Evolutionary conservation across 2,329 filamentous ascomycete species (phyloP).

Genomic region (Didymella sp.): DNA sequence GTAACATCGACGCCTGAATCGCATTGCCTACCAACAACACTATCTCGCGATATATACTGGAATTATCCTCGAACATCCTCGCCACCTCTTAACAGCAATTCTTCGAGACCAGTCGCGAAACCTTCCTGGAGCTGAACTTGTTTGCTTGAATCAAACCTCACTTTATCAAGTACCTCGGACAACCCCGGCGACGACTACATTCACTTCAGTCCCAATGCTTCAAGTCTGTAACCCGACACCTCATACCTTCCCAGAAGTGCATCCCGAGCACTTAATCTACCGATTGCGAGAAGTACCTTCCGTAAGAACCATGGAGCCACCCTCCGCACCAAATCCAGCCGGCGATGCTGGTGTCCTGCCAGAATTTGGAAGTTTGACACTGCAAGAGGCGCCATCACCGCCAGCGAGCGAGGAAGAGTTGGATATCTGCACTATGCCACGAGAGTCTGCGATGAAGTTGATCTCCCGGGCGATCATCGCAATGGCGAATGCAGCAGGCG

Average conservation of each 20-base stretch:
- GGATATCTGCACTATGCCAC: conserved; percentile 75
- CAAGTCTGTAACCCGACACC: conserved; percentile 43
- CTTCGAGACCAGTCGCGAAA: background rate
- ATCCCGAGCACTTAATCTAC: conserved; percentile 39
- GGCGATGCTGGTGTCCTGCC: conserved; percentile 51
- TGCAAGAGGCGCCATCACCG: conserved; percentile 49
- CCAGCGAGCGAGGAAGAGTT: conserved; percentile 56
- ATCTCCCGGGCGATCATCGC: conserved; percentile 67
- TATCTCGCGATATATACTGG: background rate
- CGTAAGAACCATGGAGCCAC: conserved; percentile 39
- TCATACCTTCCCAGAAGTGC: conserved; percentile 37
- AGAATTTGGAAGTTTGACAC: conserved; percentile 40
- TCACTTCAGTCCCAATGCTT: conserved; percentile 38
- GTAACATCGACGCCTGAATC: conserved; percentile 2
- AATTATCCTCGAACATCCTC: background rate
- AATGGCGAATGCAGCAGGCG: conserved; percentile 75
- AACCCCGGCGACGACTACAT: conserved; percentile 32
- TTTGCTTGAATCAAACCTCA: background rate
- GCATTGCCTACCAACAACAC: background rate
- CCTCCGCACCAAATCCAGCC: conserved; percentile 51
- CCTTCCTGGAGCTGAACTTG: background rate
- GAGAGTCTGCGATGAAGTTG: conserved; percentile 77
- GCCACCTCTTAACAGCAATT: background rate
- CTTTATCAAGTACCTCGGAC: conserved; percentile 23
- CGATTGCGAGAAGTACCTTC: conserved; percentile 26